Percentiles rank a stretch among this genome's conserved stretches.
Evolutionary conservation across 768 basidiomycete species (phyloP).

Genomic region (Termitomyces sp.): DNA sequence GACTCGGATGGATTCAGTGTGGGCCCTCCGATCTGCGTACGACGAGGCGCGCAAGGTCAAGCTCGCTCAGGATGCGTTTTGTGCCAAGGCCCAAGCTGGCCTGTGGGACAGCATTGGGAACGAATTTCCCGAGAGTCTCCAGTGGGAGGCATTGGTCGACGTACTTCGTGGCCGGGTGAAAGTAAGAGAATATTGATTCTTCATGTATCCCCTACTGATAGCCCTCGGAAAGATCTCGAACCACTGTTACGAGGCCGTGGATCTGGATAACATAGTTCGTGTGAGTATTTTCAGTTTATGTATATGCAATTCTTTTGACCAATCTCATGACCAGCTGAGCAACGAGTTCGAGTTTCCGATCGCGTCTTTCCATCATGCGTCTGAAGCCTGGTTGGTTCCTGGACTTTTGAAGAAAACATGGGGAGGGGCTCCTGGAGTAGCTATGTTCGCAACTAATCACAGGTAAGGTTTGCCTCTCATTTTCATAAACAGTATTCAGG

Average conservation of each 20-base stretch:
- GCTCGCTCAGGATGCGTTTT: constrained; percentile 68
- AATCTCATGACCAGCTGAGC: constrained; percentile 47
- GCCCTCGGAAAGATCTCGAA: constrained; percentile 44
- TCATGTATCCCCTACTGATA: background rate
- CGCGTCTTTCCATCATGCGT: constrained; percentile 82
- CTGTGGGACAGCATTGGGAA: constrained; percentile 33
- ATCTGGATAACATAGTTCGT: constrained; percentile 65
- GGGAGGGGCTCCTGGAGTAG: constrained; percentile 63
- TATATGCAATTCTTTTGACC: background rate
- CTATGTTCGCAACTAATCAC: constrained; percentile 78
- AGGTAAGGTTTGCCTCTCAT: constrained; percentile 33
- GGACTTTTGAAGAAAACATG: constrained; percentile 73
- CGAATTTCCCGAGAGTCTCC: constrained; percentile 64
- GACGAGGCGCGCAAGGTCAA: constrained; percentile 67
- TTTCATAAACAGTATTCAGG: background rate
- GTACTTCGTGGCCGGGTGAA: constrained; percentile 86
- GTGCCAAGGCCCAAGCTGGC: constrained; percentile 52
- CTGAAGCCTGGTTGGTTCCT: constrained; percentile 89
- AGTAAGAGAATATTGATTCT: constrained; percentile 29
- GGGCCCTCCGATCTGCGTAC: constrained; percentile 80
- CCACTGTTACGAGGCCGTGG: constrained; percentile 73
- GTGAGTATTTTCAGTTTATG: constrained; percentile 31
- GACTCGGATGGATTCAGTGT: constrained; percentile 74
- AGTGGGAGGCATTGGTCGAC: constrained; percentile 79
- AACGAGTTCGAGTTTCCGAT: constrained; percentile 89